Evolutionary conservation across 2,329 filamentous ascomycete genomes (phyloP).

Genomic region (Aspergillus costaricaensis): DNA sequence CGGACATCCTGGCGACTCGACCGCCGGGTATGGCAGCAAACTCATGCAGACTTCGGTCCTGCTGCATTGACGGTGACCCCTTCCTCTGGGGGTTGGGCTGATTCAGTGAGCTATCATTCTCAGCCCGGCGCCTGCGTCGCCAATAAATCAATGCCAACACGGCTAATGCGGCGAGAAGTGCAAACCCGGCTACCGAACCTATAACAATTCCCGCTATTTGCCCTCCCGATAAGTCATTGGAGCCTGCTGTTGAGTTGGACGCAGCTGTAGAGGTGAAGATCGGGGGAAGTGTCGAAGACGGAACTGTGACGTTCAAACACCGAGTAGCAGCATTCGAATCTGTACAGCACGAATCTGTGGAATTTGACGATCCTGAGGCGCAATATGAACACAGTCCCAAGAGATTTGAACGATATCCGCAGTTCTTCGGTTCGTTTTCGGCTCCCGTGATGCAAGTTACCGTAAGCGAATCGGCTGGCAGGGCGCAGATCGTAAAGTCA

Average conservation of each 20-base stretch:
- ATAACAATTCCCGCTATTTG: slow-evolving; percentile 89
- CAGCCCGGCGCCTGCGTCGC: slow-evolving; percentile 59
- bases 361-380: slow-evolving; percentile 77
- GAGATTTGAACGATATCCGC: slow-evolving; percentile 74
- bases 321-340: slow-evolving; percentile 72
- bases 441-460: slow-evolving; percentile 73
- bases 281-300: slow-evolving; percentile 63
- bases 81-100: slow-evolving; percentile 72
- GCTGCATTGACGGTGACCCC: slow-evolving; percentile 46
- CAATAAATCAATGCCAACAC: slow-evolving; percentile 60
- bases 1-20: slow-evolving; percentile 93
- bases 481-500: slow-evolving; percentile 86
- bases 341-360: slow-evolving; percentile 93
- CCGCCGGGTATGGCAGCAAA: slow-evolving; percentile 81
- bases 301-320: slow-evolving; percentile 76
- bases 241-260: slow-evolving; percentile 55
- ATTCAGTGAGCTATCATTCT: slow-evolving; percentile 79
- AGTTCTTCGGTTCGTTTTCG: slow-evolving; percentile 81
- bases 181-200: slow-evolving; percentile 71
- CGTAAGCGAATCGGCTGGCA: slow-evolving; percentile 77
- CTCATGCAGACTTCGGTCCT: slow-evolving; percentile 48
- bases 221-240: slow-evolving; percentile 69
- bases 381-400: slow-evolving; percentile 86
- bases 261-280: slow-evolving; percentile 67
- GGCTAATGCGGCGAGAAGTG: slow-evolving; percentile 68